Percentiles rank a stretch among this genome's conserved stretches.
These are phyloP conservation scores for Malassezia dermatis DNA, from an alignment of 1,284 basidiomycete genomes.

Conservation along the genomic window DNA sequence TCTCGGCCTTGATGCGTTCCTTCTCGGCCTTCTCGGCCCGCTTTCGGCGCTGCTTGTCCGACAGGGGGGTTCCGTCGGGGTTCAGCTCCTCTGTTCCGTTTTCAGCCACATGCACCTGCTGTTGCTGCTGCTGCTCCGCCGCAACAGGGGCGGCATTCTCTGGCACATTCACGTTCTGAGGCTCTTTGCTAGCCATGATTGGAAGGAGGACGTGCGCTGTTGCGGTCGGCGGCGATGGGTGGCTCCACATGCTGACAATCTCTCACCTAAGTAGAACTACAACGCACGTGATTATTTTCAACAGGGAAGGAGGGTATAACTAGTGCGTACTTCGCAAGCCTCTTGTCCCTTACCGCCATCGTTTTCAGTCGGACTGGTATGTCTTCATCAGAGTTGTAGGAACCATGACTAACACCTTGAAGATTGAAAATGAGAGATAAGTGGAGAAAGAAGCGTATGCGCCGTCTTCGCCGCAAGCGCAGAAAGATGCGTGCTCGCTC, in stretches of 20 bases:
- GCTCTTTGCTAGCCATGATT: conserved; percentile 14
- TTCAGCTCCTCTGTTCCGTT: conserved; percentile 11
- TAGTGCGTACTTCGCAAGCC: neutral
- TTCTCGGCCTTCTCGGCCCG: conserved; percentile 85
- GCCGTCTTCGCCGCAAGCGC: conserved; percentile 44
- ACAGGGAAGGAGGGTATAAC: neutral
- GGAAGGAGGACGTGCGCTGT: conserved; percentile 6
- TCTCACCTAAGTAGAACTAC: conserved; percentile 12
- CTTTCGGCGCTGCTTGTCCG: conserved; percentile 88
- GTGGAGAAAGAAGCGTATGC: conserved; percentile 47
- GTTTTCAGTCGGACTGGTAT: conserved; percentile 15
- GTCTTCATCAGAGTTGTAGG: neutral
- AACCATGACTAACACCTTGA: neutral
- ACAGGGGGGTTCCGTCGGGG: conserved; percentile 52
- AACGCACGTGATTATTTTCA: conserved; percentile 15
- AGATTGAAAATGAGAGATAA: conserved; percentile 35
- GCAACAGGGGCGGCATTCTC: conserved; percentile 2
- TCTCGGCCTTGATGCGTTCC: conserved; percentile 57
- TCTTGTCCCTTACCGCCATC: conserved; percentile 12
- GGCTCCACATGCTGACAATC: conserved; percentile 7
- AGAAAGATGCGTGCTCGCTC: conserved; percentile 47
- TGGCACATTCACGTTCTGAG: conserved; percentile 1
- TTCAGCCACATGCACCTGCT: neutral
- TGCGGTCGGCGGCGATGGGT: neutral
- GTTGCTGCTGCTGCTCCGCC: neutral